Evolutionary conservation across 768 basidiomycete species (phyloP), one percentile per base, ranked within the genome.

Genomic region (Lanmaoa pseudosensibilis): DNA sequence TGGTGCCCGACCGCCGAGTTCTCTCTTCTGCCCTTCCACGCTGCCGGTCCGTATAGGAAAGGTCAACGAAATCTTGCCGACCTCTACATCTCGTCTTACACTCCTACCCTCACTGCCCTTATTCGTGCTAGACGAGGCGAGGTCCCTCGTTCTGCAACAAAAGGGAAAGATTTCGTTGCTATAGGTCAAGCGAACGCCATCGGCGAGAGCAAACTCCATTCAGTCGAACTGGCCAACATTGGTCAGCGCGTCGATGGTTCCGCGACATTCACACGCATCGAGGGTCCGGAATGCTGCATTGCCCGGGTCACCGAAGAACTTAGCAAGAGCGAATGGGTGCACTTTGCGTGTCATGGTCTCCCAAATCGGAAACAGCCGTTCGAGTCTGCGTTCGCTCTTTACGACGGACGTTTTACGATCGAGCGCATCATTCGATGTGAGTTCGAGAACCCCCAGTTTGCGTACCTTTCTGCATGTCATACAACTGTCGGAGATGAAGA

Each of bases 321-420:
- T 2, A 3, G 39, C 13, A 41, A 43, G 33, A 30, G 16, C 19
- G 21, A 46, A 1, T 70, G 67, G 69, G 64, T 64, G 2, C 69
- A 71, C 33, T 53, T 70, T 18, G 63, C 67, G 0, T 70, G 69
- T 27, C 69, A 71, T 33, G 69, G 64, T 6, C n/a, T 44, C 23
- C 58, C 54, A 10, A 46, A 58, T 9, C 15, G 5, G 5, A 21
- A 5, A 12, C 46, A 56, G 5, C 65, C 69, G 2, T 62, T 67
- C 23, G 50, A 69, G 15, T 64, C 62, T 1, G 41, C 36, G 2
- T 64, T 64, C 16, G 62, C 58, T 10, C 43, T 64, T 21, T 30
- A 38, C 12, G 41, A 64, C 7, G 50, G 41, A 13, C 62, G 36
- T 3, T 46, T 64, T 4, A 54, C 58, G 5, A 36, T 64, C 23